Evolutionary conservation across 2,329 filamentous ascomycete genomes (phyloP).

Genomic region (Xylaria sp.): DNA sequence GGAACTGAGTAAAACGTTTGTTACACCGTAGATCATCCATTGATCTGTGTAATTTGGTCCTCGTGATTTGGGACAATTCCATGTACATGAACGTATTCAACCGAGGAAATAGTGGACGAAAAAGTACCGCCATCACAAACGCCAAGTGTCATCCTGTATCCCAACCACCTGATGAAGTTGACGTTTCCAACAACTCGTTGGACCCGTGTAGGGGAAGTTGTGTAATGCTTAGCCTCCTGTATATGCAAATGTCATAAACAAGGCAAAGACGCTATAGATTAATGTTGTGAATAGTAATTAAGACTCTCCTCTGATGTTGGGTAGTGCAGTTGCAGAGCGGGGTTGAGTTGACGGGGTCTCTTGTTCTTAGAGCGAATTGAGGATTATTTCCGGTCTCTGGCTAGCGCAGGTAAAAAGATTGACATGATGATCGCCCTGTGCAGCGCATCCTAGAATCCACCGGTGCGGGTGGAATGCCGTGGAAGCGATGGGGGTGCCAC

Average conservation of each 20-base stretch:
- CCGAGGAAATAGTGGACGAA: constrained; percentile 9
- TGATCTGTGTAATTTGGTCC: neutral
- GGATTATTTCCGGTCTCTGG: constrained; percentile 50
- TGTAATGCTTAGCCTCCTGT: constrained; percentile 13
- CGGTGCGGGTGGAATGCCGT: constrained; percentile 96
- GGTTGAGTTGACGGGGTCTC: neutral
- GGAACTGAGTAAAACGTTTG: neutral
- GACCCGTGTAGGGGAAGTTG: constrained; percentile 6
- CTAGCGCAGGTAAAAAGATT: constrained; percentile 83
- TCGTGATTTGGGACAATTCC: neutral
- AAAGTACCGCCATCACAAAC: constrained; percentile 11
- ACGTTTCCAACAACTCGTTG: constrained; percentile 17
- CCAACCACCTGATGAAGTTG: constrained; percentile 5
- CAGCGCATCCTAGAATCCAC: constrained; percentile 89
- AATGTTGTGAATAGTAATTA: constrained; percentile 10
- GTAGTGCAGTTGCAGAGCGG: neutral
- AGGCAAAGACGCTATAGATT: constrained; percentile 22
- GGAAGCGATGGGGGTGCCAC: constrained; percentile 82
- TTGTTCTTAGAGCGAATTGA: constrained; percentile 41
- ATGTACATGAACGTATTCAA: constrained; percentile 7
- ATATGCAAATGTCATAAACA: constrained; percentile 31
- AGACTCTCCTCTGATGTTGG: neutral
- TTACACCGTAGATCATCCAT: neutral
- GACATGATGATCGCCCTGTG: constrained; percentile 87
- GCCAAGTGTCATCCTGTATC: neutral